Conservation (phyloP, 345 rosid genomes). For the Diplotaxis tenuifolia region DNA sequence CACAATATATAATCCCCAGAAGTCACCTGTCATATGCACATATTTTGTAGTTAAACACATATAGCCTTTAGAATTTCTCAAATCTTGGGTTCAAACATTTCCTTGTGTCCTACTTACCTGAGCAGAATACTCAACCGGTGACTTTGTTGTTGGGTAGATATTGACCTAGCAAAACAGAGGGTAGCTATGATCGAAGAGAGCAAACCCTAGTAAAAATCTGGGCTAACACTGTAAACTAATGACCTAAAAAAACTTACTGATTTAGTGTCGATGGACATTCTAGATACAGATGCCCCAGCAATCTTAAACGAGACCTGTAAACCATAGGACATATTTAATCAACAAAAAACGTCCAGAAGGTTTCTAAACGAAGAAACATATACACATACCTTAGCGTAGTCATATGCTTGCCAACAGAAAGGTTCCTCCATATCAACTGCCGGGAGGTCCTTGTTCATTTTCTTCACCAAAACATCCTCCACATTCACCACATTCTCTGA, state of each 20-base stretch:
- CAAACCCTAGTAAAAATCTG: background rate
- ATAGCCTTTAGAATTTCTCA: background rate
- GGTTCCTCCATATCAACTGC: conserved; percentile 91
- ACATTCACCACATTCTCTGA: conserved; percentile 59
- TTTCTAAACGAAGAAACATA: conserved; percentile 2
- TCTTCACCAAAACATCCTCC: conserved; percentile 77
- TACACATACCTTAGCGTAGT: conserved; percentile 68
- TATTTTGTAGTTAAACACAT: background rate
- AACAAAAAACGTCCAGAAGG: background rate
- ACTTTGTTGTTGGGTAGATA: conserved; percentile 84
- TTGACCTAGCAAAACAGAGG: conserved; percentile 49
- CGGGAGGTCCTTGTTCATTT: conserved; percentile 84
- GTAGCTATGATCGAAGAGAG: background rate
- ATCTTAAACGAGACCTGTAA: conserved; percentile 79
- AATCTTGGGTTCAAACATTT: background rate
- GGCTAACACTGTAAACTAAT: background rate
- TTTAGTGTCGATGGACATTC: conserved; percentile 84
- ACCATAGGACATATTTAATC: background rate
- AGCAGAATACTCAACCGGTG: conserved; percentile 71
- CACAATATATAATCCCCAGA: conserved; percentile 89
- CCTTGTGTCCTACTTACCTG: conserved; percentile 61
- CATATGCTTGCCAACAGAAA: conserved; percentile 91
- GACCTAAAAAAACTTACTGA: conserved; percentile 53
- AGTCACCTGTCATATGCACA: conserved; percentile 49
- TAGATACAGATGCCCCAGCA: conserved; percentile 71